Percentiles rank a stretch among this genome's conserved stretches.
Evolutionary conservation across 1,284 basidiomycete genomes (phyloP).

Genomic region (Agroathelia rolfsii): DNA sequence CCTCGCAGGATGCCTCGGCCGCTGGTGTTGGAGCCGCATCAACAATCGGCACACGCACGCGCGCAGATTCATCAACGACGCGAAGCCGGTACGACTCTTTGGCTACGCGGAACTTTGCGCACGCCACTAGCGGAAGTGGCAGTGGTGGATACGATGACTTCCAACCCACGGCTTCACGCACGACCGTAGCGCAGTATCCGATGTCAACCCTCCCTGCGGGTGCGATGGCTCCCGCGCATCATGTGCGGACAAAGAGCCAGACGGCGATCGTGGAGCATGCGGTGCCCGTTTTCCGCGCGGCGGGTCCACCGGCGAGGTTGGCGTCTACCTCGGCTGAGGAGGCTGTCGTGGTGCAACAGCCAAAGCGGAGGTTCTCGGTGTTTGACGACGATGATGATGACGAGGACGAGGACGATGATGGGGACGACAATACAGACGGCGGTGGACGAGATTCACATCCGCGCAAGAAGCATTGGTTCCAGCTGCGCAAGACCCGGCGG

Average conservation of each 20-base stretch:
- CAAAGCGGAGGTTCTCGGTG: too few species aligned
- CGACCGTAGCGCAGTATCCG: constrained; percentile 22
- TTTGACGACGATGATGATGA: too few species aligned
- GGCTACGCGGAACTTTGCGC: too few species aligned
- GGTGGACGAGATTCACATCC: too few species aligned
- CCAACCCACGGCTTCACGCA: constrained; percentile 28
- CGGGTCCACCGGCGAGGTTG: constrained; percentile 15
- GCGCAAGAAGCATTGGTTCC: constrained; percentile 59
- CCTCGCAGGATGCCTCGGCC: too few species aligned
- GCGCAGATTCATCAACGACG: too few species aligned
- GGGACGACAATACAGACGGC: too few species aligned
- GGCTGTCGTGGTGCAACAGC: constrained; percentile 26
- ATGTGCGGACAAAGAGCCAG: constrained; percentile 67
- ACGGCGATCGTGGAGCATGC: constrained; percentile 66
- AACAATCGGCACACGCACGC: too few species aligned
- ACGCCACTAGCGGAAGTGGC: too few species aligned
- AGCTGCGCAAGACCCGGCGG: constrained; percentile 45
- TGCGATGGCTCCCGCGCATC: constrained; percentile 60
- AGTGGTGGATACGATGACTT: too few species aligned
- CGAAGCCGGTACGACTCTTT: too few species aligned
- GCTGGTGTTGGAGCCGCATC: too few species aligned
- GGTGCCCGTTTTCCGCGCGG: constrained; percentile 20
- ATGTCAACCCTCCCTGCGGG: constrained; percentile 42
- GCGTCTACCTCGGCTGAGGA: constrained; percentile 22
- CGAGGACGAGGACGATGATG: constrained; percentile 14